A percentile compares a stretch with the other conserved stretches of the same genome.
Conservation (phyloP, 768 basidiomycete species). For the Cytidiella melzeri region DNA sequence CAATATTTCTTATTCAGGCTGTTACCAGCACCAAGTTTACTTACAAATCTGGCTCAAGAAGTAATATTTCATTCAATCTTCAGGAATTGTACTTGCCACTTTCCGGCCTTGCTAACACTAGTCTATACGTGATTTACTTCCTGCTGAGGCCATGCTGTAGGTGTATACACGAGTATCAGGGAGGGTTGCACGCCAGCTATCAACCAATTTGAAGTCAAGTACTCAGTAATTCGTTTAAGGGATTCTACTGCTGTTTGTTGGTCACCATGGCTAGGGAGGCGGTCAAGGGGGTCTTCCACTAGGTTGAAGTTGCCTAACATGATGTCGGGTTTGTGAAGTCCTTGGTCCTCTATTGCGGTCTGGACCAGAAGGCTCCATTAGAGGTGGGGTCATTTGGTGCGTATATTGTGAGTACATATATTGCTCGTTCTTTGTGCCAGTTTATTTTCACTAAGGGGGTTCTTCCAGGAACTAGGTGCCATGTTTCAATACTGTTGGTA, state of each 20-base stretch:
- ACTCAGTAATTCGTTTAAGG: conserved; percentile 3
- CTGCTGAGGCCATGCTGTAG: neutral
- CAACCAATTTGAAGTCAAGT: neutral
- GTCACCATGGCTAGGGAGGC: conserved; percentile 11
- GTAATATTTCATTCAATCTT: neutral
- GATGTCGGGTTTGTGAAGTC: conserved; percentile 5
- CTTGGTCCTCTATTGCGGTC: neutral
- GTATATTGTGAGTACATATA: conserved; percentile 9
- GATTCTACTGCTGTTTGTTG: neutral
- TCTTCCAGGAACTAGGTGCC: no score
- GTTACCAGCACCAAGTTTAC: neutral
- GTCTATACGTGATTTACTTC: conserved; percentile 1
- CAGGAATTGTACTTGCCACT: neutral
- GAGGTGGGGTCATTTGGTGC: conserved; percentile 12
- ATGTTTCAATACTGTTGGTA: no score
- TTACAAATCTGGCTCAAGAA: neutral
- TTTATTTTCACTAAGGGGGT: no score
- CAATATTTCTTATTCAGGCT: neutral
- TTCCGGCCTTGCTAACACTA: neutral
- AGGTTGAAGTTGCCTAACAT: conserved; percentile 16
- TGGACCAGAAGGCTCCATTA: conserved; percentile 15
- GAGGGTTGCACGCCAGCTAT: conserved; percentile 12
- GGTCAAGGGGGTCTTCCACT: conserved; percentile 14
- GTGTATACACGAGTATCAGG: conserved; percentile 1
- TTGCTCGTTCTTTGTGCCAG: conserved; percentile 8